These are phyloP conservation scores for Didymella glomerata DNA, from an alignment of 2,329 filamentous ascomycete species.

Conservation along the genomic window DNA sequence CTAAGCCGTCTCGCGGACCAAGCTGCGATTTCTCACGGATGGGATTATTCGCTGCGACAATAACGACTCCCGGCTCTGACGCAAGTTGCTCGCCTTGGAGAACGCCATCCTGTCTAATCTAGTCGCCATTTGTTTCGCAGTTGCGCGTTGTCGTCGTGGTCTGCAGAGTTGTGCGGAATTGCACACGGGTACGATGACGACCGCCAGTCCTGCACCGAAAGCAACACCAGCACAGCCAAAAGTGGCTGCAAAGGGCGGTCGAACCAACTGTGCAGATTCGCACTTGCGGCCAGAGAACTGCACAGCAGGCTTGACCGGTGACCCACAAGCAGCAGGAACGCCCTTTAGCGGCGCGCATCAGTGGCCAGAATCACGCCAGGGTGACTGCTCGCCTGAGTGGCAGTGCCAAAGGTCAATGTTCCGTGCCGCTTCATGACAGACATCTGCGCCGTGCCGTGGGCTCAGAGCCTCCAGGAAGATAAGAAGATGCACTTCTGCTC, in stretches of 20 bases:
- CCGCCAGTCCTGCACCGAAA: slow-evolving; percentile 25
- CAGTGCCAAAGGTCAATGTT: slow-evolving; percentile 24
- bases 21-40: slow-evolving; percentile 21
- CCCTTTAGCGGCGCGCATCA: slow-evolving; percentile 26
- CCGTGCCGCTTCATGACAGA: slow-evolving; percentile 11
- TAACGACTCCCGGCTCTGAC: slow-evolving; percentile 26
- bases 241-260: slow-evolving; percentile 27
- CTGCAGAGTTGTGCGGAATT: slow-evolving; percentile 3
- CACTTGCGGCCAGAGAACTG: slow-evolving; percentile 11
- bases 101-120: slow-evolving; percentile 22
- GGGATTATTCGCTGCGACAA: slow-evolving; percentile 38
- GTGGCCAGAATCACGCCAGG: slow-evolving; percentile 25
- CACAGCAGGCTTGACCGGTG: slow-evolving; percentile 30
- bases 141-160: slow-evolving; percentile 19
- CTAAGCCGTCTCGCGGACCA: slow-evolving; percentile 37
- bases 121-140: slow-evolving; percentile 22
- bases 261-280: slow-evolving; percentile 8
- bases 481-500: slow-evolving; percentile 17
- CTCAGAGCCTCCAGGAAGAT: slow-evolving; percentile 4
- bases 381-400: slow-evolving; percentile 26
- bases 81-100: slow-evolving; percentile 22
- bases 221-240: slow-evolving; percentile 15
- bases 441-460: slow-evolving; percentile 8
- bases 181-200: slow-evolving; percentile 2
- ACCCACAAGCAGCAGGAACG: slow-evolving; percentile 35